Conservation (phyloP, 2,329 filamentous ascomycete species). For the Botryotinia globosa region DNA sequence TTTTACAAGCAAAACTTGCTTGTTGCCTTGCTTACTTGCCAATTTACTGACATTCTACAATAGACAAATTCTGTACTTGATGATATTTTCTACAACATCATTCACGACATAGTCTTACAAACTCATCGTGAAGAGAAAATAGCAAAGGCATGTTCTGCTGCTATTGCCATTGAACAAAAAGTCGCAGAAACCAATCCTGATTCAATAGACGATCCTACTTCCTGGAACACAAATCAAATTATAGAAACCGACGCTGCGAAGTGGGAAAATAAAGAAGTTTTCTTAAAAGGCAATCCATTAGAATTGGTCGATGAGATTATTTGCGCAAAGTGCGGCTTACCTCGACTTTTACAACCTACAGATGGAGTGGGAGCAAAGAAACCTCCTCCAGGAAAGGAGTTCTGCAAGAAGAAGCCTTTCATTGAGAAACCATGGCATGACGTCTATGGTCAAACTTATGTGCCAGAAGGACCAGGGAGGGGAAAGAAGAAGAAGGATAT, state of each 20-base stretch:
- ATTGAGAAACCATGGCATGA: conserved; percentile 74
- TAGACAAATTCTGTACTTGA: conserved; percentile 67
- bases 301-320: conserved; percentile 68
- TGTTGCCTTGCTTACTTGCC: conserved; percentile 21
- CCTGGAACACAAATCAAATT: conserved; percentile 44
- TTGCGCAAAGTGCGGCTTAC: conserved; percentile 72
- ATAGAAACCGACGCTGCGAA: conserved; percentile 66
- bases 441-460: conserved; percentile 80
- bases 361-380: conserved; percentile 65
- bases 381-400: conserved; percentile 65
- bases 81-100: conserved; percentile 71
- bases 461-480: conserved; percentile 69
- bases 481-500: conserved; percentile 81
- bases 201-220: conserved; percentile 39
- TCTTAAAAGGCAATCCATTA: conserved; percentile 69
- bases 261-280: conserved; percentile 67
- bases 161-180: conserved; percentile 60
- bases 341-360: conserved; percentile 68
- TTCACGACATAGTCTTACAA: conserved; percentile 71
- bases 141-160: conserved; percentile 63
- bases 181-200: conserved; percentile 32
- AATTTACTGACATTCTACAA: conserved; percentile 25
- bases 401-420: conserved; percentile 78
- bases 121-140: conserved; percentile 77
- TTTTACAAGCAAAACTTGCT: background rate